Conservation (phyloP, 495 filamentous ascomycete species). For the Pyrenopolyporus hunteri region DNA sequence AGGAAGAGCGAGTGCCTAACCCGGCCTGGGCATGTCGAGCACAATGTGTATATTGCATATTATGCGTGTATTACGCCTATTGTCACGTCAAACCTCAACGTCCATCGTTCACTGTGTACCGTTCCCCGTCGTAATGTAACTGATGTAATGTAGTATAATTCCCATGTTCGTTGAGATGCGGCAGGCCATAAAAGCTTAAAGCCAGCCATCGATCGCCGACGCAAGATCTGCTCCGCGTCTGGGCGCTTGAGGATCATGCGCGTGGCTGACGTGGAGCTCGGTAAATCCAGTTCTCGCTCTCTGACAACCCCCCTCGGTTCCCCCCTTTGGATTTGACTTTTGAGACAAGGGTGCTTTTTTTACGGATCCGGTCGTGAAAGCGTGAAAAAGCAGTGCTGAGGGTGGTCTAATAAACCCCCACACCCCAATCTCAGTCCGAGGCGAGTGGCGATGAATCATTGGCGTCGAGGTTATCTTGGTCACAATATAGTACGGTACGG, state of each 20-base stretch:
- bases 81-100: neutral
- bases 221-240: slow-evolving; percentile 35
- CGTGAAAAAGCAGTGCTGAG: slow-evolving; percentile 10
- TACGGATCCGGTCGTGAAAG: too few species aligned
- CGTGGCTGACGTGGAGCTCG: slow-evolving; percentile 32
- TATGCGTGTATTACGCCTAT: too few species aligned
- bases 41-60: too few species aligned
- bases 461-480: neutral
- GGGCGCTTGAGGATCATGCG: slow-evolving; percentile 19
- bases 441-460: slow-evolving; percentile 8
- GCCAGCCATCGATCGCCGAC: slow-evolving; percentile 27
- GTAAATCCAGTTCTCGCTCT: slow-evolving; percentile 6
- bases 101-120: neutral
- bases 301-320: too few species aligned
- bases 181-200: slow-evolving; percentile 10
- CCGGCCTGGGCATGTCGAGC: too few species aligned
- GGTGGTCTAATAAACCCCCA: slow-evolving; percentile 2
- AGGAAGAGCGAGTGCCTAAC: too few species aligned
- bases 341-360: slow-evolving; percentile 18
- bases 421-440: neutral
- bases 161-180: neutral
- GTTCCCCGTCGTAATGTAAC: neutral
- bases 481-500: slow-evolving; percentile 14
- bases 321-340: slow-evolving; percentile 4
- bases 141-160: too few species aligned